These are phyloP conservation scores for Fagopyrum tataricum DNA, from an alignment of 148 eudicot genomes.

Conservation along the genomic window DNA sequence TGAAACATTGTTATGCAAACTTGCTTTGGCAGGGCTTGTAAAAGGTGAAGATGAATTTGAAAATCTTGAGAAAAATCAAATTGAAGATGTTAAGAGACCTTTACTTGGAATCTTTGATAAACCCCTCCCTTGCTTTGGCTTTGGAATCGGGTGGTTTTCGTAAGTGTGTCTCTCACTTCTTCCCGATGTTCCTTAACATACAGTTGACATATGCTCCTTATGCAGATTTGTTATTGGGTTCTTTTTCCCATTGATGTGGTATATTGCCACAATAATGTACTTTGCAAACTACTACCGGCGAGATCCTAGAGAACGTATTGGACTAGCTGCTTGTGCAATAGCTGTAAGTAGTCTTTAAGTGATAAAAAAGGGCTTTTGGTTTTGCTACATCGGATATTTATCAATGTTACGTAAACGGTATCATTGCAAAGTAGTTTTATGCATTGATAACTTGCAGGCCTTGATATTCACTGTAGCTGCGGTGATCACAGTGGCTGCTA, in stretches of 20 bases:
- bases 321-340: constrained; percentile 53
- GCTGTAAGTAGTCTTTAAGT: constrained; percentile 36
- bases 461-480: constrained; percentile 33
- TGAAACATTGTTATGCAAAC: background rate
- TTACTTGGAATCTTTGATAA: constrained; percentile 48
- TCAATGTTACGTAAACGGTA: no score
- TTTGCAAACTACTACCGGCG: constrained; percentile 49
- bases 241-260: constrained; percentile 57
- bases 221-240: constrained; percentile 61
- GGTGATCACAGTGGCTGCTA: constrained; percentile 28
- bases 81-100: constrained; percentile 28
- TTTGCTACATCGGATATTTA: background rate
- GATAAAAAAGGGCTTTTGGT: no score
- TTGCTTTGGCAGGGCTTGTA: constrained; percentile 17
- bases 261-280: constrained; percentile 57
- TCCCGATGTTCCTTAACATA: background rate
- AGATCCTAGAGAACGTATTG: constrained; percentile 72
- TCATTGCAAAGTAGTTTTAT: constrained; percentile 9
- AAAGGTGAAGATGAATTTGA: constrained; percentile 23
- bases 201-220: constrained; percentile 7
- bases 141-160: constrained; percentile 72
- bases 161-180: constrained; percentile 24
- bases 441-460: constrained; percentile 29
- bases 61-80: constrained; percentile 24
- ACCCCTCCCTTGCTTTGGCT: constrained; percentile 60